Evolutionary conservation across 305 asterid species (phyloP), one percentile per base, ranked within the genome.

Genomic region (Striga hermonthica): DNA sequence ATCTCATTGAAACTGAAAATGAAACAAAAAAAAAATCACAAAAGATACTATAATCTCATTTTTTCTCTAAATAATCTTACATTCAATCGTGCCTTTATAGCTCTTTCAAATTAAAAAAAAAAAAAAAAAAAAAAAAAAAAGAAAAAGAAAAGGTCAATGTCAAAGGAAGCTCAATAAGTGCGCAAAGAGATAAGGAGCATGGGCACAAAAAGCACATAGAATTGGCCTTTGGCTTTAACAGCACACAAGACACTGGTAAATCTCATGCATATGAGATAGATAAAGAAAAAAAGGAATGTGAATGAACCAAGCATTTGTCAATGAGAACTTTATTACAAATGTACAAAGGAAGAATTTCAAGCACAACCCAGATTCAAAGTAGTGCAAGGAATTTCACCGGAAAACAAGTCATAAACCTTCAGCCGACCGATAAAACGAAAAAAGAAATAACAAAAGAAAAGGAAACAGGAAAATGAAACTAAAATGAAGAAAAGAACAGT

Each of bases 121-220:
- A 72, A 49, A 4, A 10, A 9, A 45, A 8, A 11, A 7, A 35
- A 72, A 49, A 4, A 10, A 22, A 22, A 2, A 22, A 50, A 41
- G 36, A 35, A 72, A 49, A 4, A 10, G n/a, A 45, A 8, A 11
- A 7, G 10, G 11, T 13, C 43, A 60, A 44, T 52, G 55, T 64
- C 41, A 6, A 41, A 41, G 10, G 31, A 22, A 22, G 31, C 31
- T 22, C 31, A 22, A 22, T 22, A 22, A 22, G 31, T 22, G 31
- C 31, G 31, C 31, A 22, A 1, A 22, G 31, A 22, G 31, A 22
- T 22, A 22, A 22, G 31, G 31, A 22, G 31, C 31, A 22, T 22
- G 31, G 31, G 54, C 36, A 47, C 66, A 61, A 45, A 11, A 56
- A 72, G 65, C 62, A 45, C 45, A 53, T 7, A 2, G 36, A 54